These are phyloP conservation scores for Aethionema arabicum DNA, from an alignment of 345 rosid genomes.

Conservation along the genomic window DNA sequence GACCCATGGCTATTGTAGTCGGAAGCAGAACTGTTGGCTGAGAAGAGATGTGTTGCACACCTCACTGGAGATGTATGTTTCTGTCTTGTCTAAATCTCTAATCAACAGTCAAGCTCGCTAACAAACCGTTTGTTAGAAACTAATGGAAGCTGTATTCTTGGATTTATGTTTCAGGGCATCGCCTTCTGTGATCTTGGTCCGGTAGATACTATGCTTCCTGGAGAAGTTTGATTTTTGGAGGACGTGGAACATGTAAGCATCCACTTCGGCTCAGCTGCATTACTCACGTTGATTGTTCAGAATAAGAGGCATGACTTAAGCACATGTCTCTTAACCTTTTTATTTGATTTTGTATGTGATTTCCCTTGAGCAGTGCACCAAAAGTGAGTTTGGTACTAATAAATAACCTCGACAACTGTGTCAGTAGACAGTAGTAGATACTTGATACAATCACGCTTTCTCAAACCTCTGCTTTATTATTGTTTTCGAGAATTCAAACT, in stretches of 20 bases:
- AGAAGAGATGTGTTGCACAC: constrained; percentile 96
- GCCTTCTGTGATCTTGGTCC: constrained; percentile 87
- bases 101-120: not conserved
- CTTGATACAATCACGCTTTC: not conserved
- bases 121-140: constrained; percentile 10
- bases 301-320: constrained; percentile 19
- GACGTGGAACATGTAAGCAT: constrained; percentile 29
- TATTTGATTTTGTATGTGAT: constrained; percentile 28
- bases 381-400: constrained; percentile 6
- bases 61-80: constrained; percentile 81
- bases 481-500: constrained; percentile 19
- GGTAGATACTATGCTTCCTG: constrained; percentile 99
- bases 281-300: constrained; percentile 28
- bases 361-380: constrained; percentile 23
- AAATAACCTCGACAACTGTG: too few relatives aligned
- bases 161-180: constrained; percentile 59
- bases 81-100: constrained; percentile 1
- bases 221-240: constrained; percentile 68
- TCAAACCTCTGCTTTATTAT: constrained; percentile 1
- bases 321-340: constrained; percentile 15
- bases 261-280: constrained; percentile 30
- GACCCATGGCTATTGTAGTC: constrained; percentile 44
- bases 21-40: constrained; percentile 88
- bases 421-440: constrained; percentile 26
- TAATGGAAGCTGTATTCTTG: constrained; percentile 16